Base-by-base conservation (phyloP, 768 basidiomycete genomes). In the Leccinum fibrillosum region DNA sequence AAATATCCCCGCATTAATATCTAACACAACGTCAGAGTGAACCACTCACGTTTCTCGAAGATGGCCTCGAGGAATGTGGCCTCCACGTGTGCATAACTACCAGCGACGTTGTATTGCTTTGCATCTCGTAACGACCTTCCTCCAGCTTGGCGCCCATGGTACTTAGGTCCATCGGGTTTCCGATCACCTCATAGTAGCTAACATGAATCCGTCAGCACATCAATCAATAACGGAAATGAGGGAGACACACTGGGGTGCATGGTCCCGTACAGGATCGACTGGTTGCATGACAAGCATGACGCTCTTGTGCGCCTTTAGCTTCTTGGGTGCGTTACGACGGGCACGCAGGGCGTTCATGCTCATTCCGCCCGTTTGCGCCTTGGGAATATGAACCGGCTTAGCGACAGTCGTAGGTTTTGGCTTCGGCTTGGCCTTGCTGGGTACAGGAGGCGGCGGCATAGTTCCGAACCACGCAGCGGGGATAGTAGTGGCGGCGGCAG, bases 181-280 rank as follows among this genome's bases (percentile, higher is more conserved):
- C 26, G 26, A 26, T 26, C 26, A 26, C 26, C 26, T 26, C 26
- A 26, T 26, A 26, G 26, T 26, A 26, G 26, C 26, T 26, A 26
- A 26, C 26, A 26, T 26, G 26, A 26, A 26, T 26, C 26, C 26
- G 26, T 26, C 26, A 26, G 26, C 26, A 26, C 26, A 26, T 26
- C 26, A 26, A 26, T 26, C 26, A 26, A 26, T 26, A 26, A 26
- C 26, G 26, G 26, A 26, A 26, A 47, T 4, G 23, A 30, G 28
- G 2, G 42, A 21, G 28, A 53, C 21, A 52, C 58, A 96, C 91
- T 90, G 90, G 17, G 92, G 92, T 10, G 93, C 94, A 66, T 84
- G 82, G 66, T 97, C 94, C 62, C 93, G 81, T 44, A 96, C 84
- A n/a, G 94, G 94, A 74, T 97, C 94, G n/a, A 98, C 96, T 32